Evolutionary conservation across 768 basidiomycete species (phyloP).

Genomic region (Tulasnella sp.): DNA sequence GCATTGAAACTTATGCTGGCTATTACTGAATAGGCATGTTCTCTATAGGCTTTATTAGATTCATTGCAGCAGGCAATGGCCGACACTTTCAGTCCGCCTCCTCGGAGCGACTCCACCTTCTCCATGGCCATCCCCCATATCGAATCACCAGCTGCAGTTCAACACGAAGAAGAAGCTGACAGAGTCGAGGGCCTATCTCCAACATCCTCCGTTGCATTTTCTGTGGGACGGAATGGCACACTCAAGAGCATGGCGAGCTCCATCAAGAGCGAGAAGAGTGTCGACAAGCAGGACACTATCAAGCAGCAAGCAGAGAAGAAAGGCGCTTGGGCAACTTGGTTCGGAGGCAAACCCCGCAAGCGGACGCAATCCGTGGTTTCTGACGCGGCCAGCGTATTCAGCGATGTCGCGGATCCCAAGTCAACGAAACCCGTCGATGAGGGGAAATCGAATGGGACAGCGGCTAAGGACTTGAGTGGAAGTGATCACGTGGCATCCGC

Average conservation of each 20-base stretch:
- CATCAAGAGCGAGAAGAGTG: conserved; percentile 26
- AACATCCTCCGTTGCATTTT: background rate
- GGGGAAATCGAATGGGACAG: conserved; percentile 28
- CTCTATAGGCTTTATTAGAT: background rate
- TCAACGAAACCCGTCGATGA: conserved; percentile 26
- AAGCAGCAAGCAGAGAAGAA: conserved; percentile 9
- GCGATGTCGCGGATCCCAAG: conserved; percentile 30
- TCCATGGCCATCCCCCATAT: background rate
- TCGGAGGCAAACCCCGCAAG: conserved; percentile 50
- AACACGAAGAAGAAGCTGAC: background rate
- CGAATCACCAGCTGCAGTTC: background rate
- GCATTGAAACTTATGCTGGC: background rate
- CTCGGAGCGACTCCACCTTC: background rate
- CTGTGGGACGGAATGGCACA: conserved; percentile 10
- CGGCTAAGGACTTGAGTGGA: background rate
- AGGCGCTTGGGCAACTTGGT: conserved; percentile 55
- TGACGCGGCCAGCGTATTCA: conserved; percentile 43
- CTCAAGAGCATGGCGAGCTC: conserved; percentile 16
- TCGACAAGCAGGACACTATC: conserved; percentile 16
- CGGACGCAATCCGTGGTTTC: conserved; percentile 61
- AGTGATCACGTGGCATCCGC: conserved; percentile 20
- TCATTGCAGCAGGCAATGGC: conserved; percentile 17
- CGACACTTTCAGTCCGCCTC: conserved; percentile 8
- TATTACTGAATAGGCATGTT: background rate
- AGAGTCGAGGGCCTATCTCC: background rate